Base-by-base conservation (phyloP, 345 rosid species). In the Balakata baccata region DNA sequence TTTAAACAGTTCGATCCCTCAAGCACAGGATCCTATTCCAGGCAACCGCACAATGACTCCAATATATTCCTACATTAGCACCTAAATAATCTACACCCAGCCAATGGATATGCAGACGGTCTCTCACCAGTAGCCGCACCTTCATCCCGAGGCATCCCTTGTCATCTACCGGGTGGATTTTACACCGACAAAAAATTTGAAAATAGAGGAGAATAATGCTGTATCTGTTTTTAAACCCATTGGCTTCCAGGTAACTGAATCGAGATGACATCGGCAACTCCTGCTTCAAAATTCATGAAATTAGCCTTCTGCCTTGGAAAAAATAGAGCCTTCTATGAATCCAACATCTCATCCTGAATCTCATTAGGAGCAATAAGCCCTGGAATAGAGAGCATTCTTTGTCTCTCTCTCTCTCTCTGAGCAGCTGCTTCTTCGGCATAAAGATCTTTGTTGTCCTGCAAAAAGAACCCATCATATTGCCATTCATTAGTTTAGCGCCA, bases 361-460 rank as follows among this genome's bases (percentile, higher is more conserved):
- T 90, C 95, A 25, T 82, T 88, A 3, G 95, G 92, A 72, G 91
- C 91, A 70, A 90, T 86, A 34, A 90, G 87, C 77, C 95, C 95
- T 0, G 95, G 95, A 69, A 90, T 87, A 8, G 86, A 83, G 77
- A 88, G 86, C 95, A 90, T 90, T 75, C 95, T 80, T 81, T 82
- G 88, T 61, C 89, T 80, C 74, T 90, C 92, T 78, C 86, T 83
- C 64, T 87, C 95, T 70, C 88, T 84, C 80, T 87, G 92, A 23
- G 88, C 87, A 34, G 95, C 95, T 53, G 95, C 89, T 74, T 90
- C 92, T 74, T 90, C 95, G 1, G 92, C 95, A 68, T 90, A 90
- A 1, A 90, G 86, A 81, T 90, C 95, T 74, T 88, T 90, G 69
- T 90, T 90, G 80, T 90, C 92, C 95, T 90, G 86, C 66, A 68